Evolutionary conservation across 257 asterid genomes (phyloP), one percentile per base, ranked within the genome.

Genomic region (Rauvolfia tetraphylla): DNA sequence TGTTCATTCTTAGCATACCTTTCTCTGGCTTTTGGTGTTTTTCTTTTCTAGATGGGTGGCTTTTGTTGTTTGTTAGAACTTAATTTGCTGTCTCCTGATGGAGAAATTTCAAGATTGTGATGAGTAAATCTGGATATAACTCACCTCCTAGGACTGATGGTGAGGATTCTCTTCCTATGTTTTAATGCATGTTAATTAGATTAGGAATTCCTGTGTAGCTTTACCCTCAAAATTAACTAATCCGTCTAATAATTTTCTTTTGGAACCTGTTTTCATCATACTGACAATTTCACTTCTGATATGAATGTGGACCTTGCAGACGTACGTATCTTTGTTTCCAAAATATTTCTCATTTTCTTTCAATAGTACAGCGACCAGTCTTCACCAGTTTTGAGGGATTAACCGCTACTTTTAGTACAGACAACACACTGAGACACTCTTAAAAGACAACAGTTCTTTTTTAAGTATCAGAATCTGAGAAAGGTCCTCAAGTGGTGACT

Each of bases 1-100:
- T 83, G 42, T 18, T 66, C 36, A 80, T 57, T 58, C 46, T 36
- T 27, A 27, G n/a, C 39, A 10, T 63, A 34, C 68, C 44, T 23
- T 79, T 65, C 51, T n/a, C n/a, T 39, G 25, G 17, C 22, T 33
- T 0, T 36, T 65, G 42, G 18, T 66, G 11, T 1, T n/a, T n/a
- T n/a, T n/a, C n/a, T n/a, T n/a, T n/a, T n/a, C n/a, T n/a, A n/a
- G n/a, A n/a, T n/a, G n/a, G n/a, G n/a, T n/a, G n/a, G n/a, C n/a
- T n/a, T n/a, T n/a, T n/a, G n/a, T n/a, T n/a, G n/a, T n/a, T n/a
- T n/a, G n/a, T n/a, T n/a, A n/a, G n/a, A 44, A 69, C 48, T 70
- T 58, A 15, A 23, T 69, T 27, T 42, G 39, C 20, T n/a, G 8
- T 13, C n/a, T 5, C 31, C n/a, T 51, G 11, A n/a, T 15, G 41